Base-by-base conservation (phyloP, 2,329 filamentous ascomycete genomes). In the Pochonia chlamydosporia region DNA sequence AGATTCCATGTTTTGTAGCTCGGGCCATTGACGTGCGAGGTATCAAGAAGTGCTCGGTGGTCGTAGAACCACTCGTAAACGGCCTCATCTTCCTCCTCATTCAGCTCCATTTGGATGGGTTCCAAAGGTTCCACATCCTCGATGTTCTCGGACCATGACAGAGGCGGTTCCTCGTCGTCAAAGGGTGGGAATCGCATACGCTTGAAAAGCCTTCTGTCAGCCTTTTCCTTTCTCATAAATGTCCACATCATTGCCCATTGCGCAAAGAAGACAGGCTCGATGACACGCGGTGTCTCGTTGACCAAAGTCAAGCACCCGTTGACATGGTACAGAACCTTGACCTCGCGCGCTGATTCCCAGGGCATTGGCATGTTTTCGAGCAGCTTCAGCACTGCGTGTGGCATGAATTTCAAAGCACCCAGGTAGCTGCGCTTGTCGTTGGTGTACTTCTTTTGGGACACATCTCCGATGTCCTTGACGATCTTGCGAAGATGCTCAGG, bases 211-310 rank as follows among this genome's bases (percentile, higher is more conserved):
- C 92, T 76, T 67, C 93, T 77, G 61, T 99, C 93, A 62, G 90
- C 93, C 76, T 99, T 99, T 65, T 99, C 93, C 59, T 95, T 87
- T 59, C 93, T 84, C 93, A 99, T 99, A 39, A 87, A 89, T 23
- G 95, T 85, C 93, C 93, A 99, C 93, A 99, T 99, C 46, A 92
- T 95, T 11, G 93, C 93, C 93, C 93, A 99, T 66, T 99, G 93
- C 48, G 93, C 93, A 64, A 96, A 91, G 68, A 95, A 99, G 4
- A 99, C 88, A 0, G 93, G 93, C 64, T 97, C 93, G 60, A 99
- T 97, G 47, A 99, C 95, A 59, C 95, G 82, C 13, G 95, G 93
- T 6, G 85, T 89, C 72, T 99, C 93, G 65, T 99, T 99, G 60
- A 99, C 95, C 47, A 99, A 72, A 2, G 93, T 99, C 69, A 99